Evolutionary conservation across 768 basidiomycete genomes (phyloP).

Genomic region (Pleurotus tuoliensis): DNA sequence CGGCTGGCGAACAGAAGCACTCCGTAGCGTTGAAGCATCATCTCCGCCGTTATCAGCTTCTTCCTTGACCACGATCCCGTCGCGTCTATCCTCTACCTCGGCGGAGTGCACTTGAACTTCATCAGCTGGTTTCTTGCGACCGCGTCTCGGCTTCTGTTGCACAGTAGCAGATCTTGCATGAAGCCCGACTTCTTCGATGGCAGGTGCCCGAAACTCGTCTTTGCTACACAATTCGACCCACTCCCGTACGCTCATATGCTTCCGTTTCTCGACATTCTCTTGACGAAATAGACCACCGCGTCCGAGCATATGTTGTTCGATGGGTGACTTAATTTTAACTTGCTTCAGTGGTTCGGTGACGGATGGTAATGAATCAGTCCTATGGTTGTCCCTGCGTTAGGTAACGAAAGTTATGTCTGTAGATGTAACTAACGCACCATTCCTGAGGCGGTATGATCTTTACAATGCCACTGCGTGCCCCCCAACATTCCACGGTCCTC

Average conservation of each 20-base stretch:
- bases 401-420: conserved; percentile 15
- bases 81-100: conserved; percentile 34
- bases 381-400: conserved; percentile 22
- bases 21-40: conserved; percentile 8
- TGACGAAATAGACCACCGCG: conserved; percentile 83
- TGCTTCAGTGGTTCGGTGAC: conserved; percentile 64
- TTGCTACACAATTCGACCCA: conserved; percentile 77
- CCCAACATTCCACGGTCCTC: conserved; percentile 86
- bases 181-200: conserved; percentile 63
- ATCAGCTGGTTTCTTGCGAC: conserved; percentile 38
- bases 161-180: conserved; percentile 36
- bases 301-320: conserved; percentile 92
- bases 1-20: not conserved
- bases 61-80: conserved; percentile 38
- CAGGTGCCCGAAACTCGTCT: conserved; percentile 71
- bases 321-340: conserved; percentile 84
- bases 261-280: conserved; percentile 87
- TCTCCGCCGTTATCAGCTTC: conserved; percentile 39
- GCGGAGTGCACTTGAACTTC: conserved; percentile 34
- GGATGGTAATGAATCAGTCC: conserved; percentile 72
- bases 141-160: conserved; percentile 28
- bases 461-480: conserved; percentile 84
- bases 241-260: conserved; percentile 79
- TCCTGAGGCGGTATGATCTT: conserved; percentile 95
- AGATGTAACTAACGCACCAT: conserved; percentile 55